These are phyloP conservation scores for Dunaliella sp. DNA, from an alignment of 139 green algal genomes.

Conservation along the genomic window DNA sequence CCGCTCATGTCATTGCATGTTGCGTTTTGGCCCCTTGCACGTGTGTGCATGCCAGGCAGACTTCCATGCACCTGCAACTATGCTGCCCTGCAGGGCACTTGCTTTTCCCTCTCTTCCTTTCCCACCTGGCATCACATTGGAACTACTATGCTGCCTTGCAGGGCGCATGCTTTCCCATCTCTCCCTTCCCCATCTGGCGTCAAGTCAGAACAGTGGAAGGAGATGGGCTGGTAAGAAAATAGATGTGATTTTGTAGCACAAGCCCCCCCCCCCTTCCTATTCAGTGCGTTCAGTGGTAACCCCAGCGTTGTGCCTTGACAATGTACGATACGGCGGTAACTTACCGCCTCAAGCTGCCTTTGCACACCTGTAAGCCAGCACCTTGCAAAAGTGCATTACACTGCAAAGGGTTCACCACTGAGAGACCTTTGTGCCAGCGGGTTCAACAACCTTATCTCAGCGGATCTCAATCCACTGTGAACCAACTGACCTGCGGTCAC, in stretches of 20 bases:
- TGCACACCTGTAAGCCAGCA: neutral
- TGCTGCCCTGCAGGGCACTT: neutral
- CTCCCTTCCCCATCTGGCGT: neutral
- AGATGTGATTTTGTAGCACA: neutral
- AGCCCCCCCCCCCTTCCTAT: neutral
- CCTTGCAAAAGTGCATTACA: neutral
- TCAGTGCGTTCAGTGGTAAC: neutral
- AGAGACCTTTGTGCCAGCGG: no score
- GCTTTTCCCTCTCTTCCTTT: neutral
- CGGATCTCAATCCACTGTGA: no score
- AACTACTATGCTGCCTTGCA: neutral
- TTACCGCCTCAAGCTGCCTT: no score
- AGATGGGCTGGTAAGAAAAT: neutral
- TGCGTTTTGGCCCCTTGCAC: neutral
- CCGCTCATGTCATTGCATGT: no score
- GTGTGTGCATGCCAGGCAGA: neutral
- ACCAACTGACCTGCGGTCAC: no score
- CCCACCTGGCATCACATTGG: no score
- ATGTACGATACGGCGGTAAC: no score
- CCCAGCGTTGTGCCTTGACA: no score
- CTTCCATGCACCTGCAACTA: neutral
- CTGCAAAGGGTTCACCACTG: neutral
- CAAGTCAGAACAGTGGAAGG: conserved; percentile 5
- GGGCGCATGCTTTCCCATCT: neutral
- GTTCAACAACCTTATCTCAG: no score